Evolutionary conservation across 148 eudicot genomes (phyloP), one percentile per base, ranked within the genome.

Genomic region (Heliosperma pusillum): DNA sequence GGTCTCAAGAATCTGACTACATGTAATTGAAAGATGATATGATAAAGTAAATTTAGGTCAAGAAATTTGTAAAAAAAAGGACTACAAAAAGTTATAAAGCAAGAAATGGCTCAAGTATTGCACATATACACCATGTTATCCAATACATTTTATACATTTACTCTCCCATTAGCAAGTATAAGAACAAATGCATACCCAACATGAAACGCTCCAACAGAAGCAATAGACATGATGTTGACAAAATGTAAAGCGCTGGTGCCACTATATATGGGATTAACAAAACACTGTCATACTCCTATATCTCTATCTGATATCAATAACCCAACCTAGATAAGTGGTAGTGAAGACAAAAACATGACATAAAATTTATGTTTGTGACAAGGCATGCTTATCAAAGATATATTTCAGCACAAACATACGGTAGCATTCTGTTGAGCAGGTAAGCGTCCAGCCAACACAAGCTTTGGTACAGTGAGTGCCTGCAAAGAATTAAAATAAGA

Each of bases 351-450:
- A 53, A 21, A 67, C 25, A 29, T n/a, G 66, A 29, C 69, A 30
- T 57, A 7, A 22, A 42, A 20, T 7, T 42, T n/a, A 13, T 4
- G 25, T 19, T 40, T 13, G 22, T 66, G 47, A 56, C 19, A 64
- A 44, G 7, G 27, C 26, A 75, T 15, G 19, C 10, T 7, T 15
- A 61, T 61, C 24, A 26, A 15, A 27, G 29, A 71, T 57, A 29
- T 3, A 56, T 26, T 65, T 74, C 67, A 74, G 52, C 22, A 40
- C 20, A 65, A 69, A 69, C 97, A 72, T 87, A 95, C 99, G 42
- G 85, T 92, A 66, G 97, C 99, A 86, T 95, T 92, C 87, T 90
- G 96, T 82, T 95, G 99, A 70, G 97, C 89, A 75, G 94, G 97
- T 85, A 95, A 86, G 77, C 91, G 91, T 72, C 99, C 99, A 61